Conservation (phyloP, 1,284 basidiomycete species). For the Ceraceosorus guamensis region DNA sequence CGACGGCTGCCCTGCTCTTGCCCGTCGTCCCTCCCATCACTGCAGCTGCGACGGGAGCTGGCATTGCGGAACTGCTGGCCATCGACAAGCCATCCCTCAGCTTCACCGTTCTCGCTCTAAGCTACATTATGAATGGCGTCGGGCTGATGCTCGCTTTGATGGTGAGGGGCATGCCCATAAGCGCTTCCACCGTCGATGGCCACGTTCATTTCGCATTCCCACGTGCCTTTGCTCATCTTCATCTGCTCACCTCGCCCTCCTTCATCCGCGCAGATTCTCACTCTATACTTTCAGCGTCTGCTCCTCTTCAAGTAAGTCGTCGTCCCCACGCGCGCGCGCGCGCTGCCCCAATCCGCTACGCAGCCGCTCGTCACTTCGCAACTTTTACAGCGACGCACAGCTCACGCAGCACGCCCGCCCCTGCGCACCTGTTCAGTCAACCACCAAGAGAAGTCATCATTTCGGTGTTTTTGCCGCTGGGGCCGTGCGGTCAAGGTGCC, state of each 20-base stretch:
- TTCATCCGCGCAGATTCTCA: slow-evolving; percentile 16
- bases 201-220: too few relatives aligned
- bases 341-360: too few relatives aligned
- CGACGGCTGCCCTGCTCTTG: slow-evolving; percentile 29
- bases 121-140: slow-evolving; percentile 33
- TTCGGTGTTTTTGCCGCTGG: slow-evolving; percentile 27
- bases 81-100: slow-evolving; percentile 21
- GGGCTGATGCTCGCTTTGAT: slow-evolving; percentile 29
- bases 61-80: slow-evolving; percentile 24
- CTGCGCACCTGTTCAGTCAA: neutral
- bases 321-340: too few relatives aligned
- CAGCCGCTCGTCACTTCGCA: too few relatives aligned
- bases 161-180: slow-evolving; percentile 1
- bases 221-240: too few relatives aligned
- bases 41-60: slow-evolving; percentile 25
- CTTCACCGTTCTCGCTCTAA: slow-evolving; percentile 28
- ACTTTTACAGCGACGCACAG: too few relatives aligned
- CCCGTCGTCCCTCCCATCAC: slow-evolving; percentile 39
- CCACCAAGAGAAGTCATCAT: slow-evolving; percentile 38
- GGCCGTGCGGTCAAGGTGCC: slow-evolving; percentile 36
- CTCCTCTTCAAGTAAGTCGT: slow-evolving; percentile 25
- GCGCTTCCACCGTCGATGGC: neutral
- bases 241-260: neutral
- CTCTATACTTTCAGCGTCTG: slow-evolving; percentile 37
- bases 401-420: too few relatives aligned